Evolutionary conservation across 2,329 filamentous ascomycete genomes (phyloP).

Genomic region (Knoxdaviesia proteae): DNA sequence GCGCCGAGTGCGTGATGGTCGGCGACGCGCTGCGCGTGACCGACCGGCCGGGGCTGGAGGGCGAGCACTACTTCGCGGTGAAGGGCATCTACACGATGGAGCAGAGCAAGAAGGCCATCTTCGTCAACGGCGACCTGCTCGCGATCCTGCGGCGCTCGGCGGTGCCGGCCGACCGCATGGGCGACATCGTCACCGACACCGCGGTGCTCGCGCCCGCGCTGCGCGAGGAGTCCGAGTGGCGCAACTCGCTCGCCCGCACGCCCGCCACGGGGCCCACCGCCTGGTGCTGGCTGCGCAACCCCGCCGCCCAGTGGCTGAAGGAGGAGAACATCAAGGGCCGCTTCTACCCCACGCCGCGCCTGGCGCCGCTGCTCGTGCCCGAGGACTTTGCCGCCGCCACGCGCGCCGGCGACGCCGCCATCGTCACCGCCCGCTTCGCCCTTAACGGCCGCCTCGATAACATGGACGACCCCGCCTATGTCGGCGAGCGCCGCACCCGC

Average conservation of each 20-base stretch:
- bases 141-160: conserved; percentile 8
- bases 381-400: conserved; percentile 16
- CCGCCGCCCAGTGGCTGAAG: conserved; percentile 23
- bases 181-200: conserved; percentile 11
- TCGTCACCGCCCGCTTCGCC: conserved; percentile 23
- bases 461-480: conserved; percentile 14
- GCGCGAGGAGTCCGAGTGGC: conserved; percentile 18
- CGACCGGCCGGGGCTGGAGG: conserved; percentile 16
- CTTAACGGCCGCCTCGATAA: conserved; percentile 29
- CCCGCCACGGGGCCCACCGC: conserved; percentile 7
- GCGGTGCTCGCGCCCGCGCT: conserved; percentile 9
- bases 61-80: conserved; percentile 4
- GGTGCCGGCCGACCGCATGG: conserved; percentile 5
- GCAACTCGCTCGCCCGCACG: conserved; percentile 13
- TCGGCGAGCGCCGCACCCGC: conserved; percentile 20
- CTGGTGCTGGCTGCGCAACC: conserved; percentile 19
- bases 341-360: conserved; percentile 34
- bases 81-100: conserved; percentile 4
- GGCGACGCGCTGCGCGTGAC: conserved; percentile 27
- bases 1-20: conserved; percentile 25
- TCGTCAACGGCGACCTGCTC: conserved; percentile 20
- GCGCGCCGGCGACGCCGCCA: conserved; percentile 7
- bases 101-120: conserved; percentile 1
- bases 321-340: conserved; percentile 28
- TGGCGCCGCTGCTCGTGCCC: conserved; percentile 28